Percentiles rank a stretch among this genome's conserved stretches.
Conservation (phyloP, 169 alveolate species). For the Condylostoma magnum region DNA sequence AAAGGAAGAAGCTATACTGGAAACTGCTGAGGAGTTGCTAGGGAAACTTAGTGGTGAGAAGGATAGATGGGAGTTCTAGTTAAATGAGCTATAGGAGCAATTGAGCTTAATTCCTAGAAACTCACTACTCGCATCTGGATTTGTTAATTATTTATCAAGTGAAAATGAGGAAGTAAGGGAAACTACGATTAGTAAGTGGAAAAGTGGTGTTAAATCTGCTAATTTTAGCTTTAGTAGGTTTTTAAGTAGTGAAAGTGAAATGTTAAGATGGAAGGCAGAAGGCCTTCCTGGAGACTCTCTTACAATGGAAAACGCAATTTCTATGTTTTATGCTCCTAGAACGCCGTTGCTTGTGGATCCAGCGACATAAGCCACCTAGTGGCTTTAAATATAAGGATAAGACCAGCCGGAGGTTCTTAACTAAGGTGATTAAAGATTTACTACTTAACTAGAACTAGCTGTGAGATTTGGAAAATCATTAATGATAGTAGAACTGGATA, state of each 20-base stretch:
- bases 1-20: slow-evolving; percentile 76
- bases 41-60: slow-evolving; percentile 89
- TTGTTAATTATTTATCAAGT: slow-evolving; percentile 77
- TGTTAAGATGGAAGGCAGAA: slow-evolving; percentile 86
- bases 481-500: slow-evolving; percentile 86
- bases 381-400: slow-evolving; percentile 73
- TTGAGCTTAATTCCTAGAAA: slow-evolving; percentile 79
- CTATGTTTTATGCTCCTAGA: slow-evolving; percentile 63
- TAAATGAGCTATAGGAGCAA: slow-evolving; percentile 61
- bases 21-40: slow-evolving; percentile 73
- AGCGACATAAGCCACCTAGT: slow-evolving; percentile 85
- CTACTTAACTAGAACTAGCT: slow-evolving; percentile 84
- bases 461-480: slow-evolving; percentile 90
- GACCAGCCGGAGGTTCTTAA: slow-evolving; percentile 60
- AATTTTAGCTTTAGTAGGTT: slow-evolving; percentile 66
- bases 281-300: slow-evolving; percentile 90
- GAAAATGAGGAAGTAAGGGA: slow-evolving; percentile 80
- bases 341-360: slow-evolving; percentile 91
- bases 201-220: slow-evolving; percentile 43
- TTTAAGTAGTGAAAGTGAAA: slow-evolving; percentile 82
- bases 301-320: slow-evolving; percentile 86
- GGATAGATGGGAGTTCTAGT: slow-evolving; percentile 83
- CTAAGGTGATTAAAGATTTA: slow-evolving; percentile 79
- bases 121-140: slow-evolving; percentile 82
- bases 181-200: slow-evolving; percentile 63